A percentile compares a stretch with the other conserved stretches of the same genome.
phyloP scores from a whole-genome alignment of 2,329 filamentous ascomycete species.

The Aspergillus sp. region DNA sequence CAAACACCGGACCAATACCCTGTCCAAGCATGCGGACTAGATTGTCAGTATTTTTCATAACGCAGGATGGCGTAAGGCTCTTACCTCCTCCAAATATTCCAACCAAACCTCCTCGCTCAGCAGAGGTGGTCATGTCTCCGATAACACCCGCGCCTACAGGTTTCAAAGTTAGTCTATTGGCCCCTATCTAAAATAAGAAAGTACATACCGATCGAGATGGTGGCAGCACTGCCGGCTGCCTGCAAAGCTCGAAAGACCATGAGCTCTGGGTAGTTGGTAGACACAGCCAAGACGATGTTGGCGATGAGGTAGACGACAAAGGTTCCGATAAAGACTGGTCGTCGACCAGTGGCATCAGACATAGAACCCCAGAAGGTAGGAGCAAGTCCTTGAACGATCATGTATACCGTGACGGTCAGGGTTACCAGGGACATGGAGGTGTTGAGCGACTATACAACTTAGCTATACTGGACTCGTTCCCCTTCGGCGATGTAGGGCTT shows the following conservation, averaged over 20 bases:
- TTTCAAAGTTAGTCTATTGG: too few relatives aligned
- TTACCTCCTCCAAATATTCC: constrained; percentile 35
- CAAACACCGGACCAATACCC: constrained; percentile 42
- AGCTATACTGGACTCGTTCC: too few relatives aligned
- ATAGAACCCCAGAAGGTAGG: constrained; percentile 48
- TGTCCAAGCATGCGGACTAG: constrained; percentile 41
- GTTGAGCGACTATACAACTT: constrained; percentile 13
- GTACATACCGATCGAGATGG: constrained; percentile 39
- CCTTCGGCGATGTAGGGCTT: background rate
- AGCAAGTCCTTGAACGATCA: constrained; percentile 48
- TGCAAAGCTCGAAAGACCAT: constrained; percentile 46
- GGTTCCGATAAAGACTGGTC: constrained; percentile 42
- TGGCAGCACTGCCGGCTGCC: constrained; percentile 45
- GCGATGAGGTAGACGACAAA: constrained; percentile 46
- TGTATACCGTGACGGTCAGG: constrained; percentile 41
- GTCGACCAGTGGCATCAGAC: constrained; percentile 44
- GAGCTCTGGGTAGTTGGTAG: constrained; percentile 39
- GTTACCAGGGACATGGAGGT: constrained; percentile 25
- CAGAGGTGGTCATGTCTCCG: constrained; percentile 34
- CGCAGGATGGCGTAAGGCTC: constrained; percentile 1
- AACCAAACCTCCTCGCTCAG: constrained; percentile 36
- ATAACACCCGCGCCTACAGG: constrained; percentile 32
- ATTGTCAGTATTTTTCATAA: background rate
- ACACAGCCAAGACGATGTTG: constrained; percentile 44
- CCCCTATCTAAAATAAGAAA: too few relatives aligned